phyloP scores from a whole-genome alignment of 257 asterid species.

The Haberlea rhodopensis region DNA sequence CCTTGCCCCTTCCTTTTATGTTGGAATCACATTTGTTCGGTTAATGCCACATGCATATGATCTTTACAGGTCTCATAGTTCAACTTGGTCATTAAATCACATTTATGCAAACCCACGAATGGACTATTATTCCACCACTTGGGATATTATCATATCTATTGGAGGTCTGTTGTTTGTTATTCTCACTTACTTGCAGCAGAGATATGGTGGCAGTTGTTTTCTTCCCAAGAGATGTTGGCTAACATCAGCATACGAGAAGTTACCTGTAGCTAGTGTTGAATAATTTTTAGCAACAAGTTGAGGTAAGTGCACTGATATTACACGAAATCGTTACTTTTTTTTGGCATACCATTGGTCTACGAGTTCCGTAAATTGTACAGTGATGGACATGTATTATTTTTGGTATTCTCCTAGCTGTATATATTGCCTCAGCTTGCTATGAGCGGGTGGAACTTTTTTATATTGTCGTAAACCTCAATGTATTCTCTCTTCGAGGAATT shows the following conservation, averaged over 20 bases:
- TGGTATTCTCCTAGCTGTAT: no score
- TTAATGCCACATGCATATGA: conserved; percentile 78
- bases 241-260: conserved; percentile 54
- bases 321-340: no score
- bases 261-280: conserved; percentile 51
- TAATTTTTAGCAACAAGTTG: background rate
- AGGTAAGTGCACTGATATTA: background rate
- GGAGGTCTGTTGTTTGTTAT: conserved; percentile 50
- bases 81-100: conserved; percentile 46
- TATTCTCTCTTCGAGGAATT: no score
- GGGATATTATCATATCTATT: conserved; percentile 66
- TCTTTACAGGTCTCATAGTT: conserved; percentile 57
- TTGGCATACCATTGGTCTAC: no score
- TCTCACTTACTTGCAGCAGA: conserved; percentile 74
- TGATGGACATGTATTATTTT: no score
- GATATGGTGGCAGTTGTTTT: conserved; percentile 67
- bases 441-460: background rate
- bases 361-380: background rate
- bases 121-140: conserved; percentile 76
- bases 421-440: no score
- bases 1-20: conserved; percentile 60
- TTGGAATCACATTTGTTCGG: conserved; percentile 69
- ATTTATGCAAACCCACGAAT: conserved; percentile 75
- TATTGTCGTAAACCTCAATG: background rate
- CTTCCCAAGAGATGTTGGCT: conserved; percentile 54